Conservation (phyloP, 1,284 basidiomycete genomes). For the Trichosporon sp. region DNA sequence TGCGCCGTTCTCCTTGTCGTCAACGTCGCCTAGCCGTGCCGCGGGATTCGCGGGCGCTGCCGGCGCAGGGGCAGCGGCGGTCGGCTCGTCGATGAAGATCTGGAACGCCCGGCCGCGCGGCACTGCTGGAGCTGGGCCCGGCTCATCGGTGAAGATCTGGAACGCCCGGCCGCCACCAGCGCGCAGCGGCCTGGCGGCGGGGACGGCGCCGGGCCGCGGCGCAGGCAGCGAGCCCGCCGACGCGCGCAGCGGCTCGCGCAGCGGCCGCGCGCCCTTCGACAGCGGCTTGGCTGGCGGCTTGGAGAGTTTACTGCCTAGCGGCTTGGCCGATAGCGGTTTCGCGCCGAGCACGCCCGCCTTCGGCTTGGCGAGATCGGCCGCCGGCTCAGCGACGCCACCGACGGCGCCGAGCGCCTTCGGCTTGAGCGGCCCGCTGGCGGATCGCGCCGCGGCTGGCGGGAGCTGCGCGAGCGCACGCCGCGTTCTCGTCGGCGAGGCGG, state of each 20-base stretch:
- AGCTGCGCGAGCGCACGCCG: background rate
- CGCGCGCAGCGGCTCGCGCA: background rate
- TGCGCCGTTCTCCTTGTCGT: constrained; percentile 33
- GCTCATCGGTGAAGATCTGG: constrained; percentile 11
- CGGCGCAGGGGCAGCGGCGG: too few species aligned
- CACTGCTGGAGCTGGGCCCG: background rate
- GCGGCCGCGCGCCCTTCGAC: background rate
- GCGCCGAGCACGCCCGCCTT: background rate
- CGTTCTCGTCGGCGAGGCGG: background rate
- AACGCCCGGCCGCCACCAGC: background rate
- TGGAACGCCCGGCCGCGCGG: too few species aligned
- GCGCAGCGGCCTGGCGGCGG: background rate
- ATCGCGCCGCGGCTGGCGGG: background rate
- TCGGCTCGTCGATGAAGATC: too few species aligned
- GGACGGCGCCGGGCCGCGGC: background rate
- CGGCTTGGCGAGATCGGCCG: background rate
- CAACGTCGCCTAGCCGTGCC: background rate
- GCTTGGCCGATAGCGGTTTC: background rate
- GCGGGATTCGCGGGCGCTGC: background rate
- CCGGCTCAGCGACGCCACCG: background rate
- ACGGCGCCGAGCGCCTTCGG: background rate
- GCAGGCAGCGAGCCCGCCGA: background rate
- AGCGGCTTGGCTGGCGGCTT: background rate
- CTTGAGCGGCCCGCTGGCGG: background rate
- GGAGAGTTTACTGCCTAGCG: background rate